Base-by-base conservation (phyloP, 176 grass and related monocot species). In the Puccinellia tenuiflora region DNA sequence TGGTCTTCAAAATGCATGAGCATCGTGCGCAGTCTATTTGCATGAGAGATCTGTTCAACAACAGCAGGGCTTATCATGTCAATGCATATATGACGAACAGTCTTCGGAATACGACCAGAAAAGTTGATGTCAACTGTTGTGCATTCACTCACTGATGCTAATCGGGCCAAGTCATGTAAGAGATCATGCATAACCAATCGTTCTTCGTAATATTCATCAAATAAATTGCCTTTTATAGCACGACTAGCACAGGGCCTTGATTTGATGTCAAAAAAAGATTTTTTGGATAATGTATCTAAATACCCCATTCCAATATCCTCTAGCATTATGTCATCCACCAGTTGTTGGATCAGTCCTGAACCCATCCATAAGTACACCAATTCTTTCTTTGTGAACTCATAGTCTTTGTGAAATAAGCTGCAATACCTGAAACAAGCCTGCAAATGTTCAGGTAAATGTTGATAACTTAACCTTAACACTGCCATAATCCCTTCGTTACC, bases 351-450 rank as follows among this genome's bases (percentile, higher is more conserved):
- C 67, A 82, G 12, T 29, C 82, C 85, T 16, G 71, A 69, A 1
- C 81, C 77, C 59, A 82, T 80, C 90, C 90, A 85, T 59, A 91
- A 81, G 64, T 84, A 7, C 1, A 78, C 85, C 70, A 91, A 64
- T 40, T 84, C 81, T 22, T 91, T 18, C 79, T 76, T 79, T 55
- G 38, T 68, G 31, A 91, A 88, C 43, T 73, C 60, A 65, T 71
- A 88, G 50, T 47, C 7, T 84, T 85, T 80, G 3, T 33, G 61
- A 73, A 91, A 85, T 84, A 88, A 85, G 40, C 81, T 84, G 59
- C 76, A 88, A 76, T 85, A 85, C 35, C 76, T 76, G 81, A 88
- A 91, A 85, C 89, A 91, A 42, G 69, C 42, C 24, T 91, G 86
- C 59, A 91, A 72, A 79, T 91, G 64, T 60, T 81, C 50, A 67